Conservation (phyloP, 805 yeast genomes). For the Sungouiella blattae region DNA sequence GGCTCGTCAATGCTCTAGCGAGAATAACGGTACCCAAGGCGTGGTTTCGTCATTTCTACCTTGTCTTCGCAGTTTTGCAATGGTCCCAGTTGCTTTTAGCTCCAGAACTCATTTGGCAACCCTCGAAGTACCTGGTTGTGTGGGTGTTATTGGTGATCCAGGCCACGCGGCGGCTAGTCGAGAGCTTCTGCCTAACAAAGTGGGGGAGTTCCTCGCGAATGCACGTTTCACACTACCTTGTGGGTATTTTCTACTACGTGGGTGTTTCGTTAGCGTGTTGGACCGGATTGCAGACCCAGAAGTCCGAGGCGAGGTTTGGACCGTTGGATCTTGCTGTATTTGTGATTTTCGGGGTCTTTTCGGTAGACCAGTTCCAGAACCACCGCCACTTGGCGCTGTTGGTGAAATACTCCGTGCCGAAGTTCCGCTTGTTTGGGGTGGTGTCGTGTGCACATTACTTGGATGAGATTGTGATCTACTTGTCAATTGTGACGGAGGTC, state of each 20-base stretch:
- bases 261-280: constrained; percentile 41
- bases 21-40: constrained; percentile 54
- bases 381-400: constrained; percentile 49
- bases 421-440: constrained; percentile 44
- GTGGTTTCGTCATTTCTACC: constrained; percentile 63
- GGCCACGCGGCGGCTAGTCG: constrained; percentile 52
- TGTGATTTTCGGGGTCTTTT: constrained; percentile 4
- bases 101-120: too few relatives aligned
- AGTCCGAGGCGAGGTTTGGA: not conserved
- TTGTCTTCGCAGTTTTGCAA: constrained; percentile 34
- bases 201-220: constrained; percentile 50
- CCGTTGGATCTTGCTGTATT: not conserved
- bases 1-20: constrained; percentile 4
- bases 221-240: constrained; percentile 63
- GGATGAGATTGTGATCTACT: constrained; percentile 60
- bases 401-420: constrained; percentile 57
- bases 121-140: constrained; percentile 20
- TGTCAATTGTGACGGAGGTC: constrained; percentile 18
- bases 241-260: constrained; percentile 59
- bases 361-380: constrained; percentile 52
- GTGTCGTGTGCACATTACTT: constrained; percentile 66
- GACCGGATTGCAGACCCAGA: constrained; percentile 6
- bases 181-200: constrained; percentile 48
- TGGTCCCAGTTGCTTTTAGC: constrained; percentile 16
- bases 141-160: constrained; percentile 39